Evolutionary conservation across 2,329 filamentous ascomycete genomes (phyloP), one percentile per base, ranked within the genome.

Genomic region (Beauveria caledonica): DNA sequence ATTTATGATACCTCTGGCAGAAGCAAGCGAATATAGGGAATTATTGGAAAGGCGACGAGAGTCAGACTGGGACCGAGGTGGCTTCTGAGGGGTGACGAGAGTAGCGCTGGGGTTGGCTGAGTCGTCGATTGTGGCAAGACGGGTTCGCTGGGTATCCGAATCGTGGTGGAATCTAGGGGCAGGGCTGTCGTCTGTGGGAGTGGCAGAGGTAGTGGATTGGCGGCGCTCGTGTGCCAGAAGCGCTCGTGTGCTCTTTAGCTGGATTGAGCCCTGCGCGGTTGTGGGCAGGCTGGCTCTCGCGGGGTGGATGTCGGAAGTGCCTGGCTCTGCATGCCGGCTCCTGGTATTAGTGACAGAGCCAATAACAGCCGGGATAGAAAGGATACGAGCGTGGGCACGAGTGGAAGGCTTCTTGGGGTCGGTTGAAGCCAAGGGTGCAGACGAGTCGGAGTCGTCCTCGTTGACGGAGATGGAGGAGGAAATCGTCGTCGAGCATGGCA

Each of bases 31-130:
- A 68, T 88, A 88, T 55, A 90, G 76, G 1, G 89, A 92, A 8
- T 87, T 89, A 62, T 87, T 81, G 25, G 88, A 92, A 69, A 88
- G 78, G 55, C 89, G 84, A 67, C 89, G 88, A 49, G 77, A 77
- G 44, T 86, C 77, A 23, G 72, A 68, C 21, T 82, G 80, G 23
- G 50, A 80, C 62, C 78, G 71, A 13, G 82, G 82, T 21, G 77
- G 75, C 57, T 76, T 75, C 27, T 27, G 33, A 42, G 67, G 62
- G 60, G 63, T 67, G 51, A 67, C 69, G 59, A 51, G 25, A 11
- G 27, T 42, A 21, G 29, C 7, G 21, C 10, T 55, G 44, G 36
- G 9, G 15, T 10, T 39, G 11, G 15, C 23, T 39, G 8, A 11
- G 23, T 51, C 50, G 51, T 60, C 51, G 44, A 49, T 27, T 33